phyloP scores from a whole-genome alignment of 345 rosid species.

The Turritis glabra region DNA sequence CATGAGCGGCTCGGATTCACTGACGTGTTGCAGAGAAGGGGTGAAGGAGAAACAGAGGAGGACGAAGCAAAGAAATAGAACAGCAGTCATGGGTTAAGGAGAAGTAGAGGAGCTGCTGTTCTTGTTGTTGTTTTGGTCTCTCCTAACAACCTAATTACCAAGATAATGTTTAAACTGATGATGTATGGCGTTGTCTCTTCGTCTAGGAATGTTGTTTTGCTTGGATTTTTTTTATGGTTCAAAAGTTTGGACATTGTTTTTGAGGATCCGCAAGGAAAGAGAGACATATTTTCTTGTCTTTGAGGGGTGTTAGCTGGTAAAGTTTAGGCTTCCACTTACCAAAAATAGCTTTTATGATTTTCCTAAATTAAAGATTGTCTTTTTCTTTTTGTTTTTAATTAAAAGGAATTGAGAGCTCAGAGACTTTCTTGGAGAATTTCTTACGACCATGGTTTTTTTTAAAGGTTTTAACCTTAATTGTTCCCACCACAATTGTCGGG shows the following conservation, averaged over 20 bases:
- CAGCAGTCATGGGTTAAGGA: constrained; percentile 37
- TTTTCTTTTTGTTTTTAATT: neutral
- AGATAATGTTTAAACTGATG: neutral
- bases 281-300: constrained; percentile 27
- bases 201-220: constrained; percentile 21
- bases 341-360: constrained; percentile 28
- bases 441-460: constrained; percentile 14
- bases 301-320: constrained; percentile 19
- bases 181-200: constrained; percentile 1
- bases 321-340: constrained; percentile 33
- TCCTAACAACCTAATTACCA: neutral
- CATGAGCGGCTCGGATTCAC: constrained; percentile 36
- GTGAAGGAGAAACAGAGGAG: constrained; percentile 27
- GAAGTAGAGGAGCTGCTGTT: constrained; percentile 22
- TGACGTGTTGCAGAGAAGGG: constrained; percentile 33
- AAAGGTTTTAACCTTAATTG: constrained; percentile 11
- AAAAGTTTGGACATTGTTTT: constrained; percentile 35
- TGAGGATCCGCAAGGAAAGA: constrained; percentile 1
- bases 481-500: neutral
- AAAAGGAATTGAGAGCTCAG: constrained; percentile 25
- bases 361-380: constrained; percentile 19
- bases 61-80: constrained; percentile 21
- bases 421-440: constrained; percentile 31
- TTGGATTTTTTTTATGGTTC: constrained; percentile 30
- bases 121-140: constrained; percentile 29